A percentile compares a stretch with the other conserved stretches of the same genome.
Evolutionary conservation across 2,329 filamentous ascomycete species (phyloP).

Genomic region (Macrophomina phaseolina): DNA sequence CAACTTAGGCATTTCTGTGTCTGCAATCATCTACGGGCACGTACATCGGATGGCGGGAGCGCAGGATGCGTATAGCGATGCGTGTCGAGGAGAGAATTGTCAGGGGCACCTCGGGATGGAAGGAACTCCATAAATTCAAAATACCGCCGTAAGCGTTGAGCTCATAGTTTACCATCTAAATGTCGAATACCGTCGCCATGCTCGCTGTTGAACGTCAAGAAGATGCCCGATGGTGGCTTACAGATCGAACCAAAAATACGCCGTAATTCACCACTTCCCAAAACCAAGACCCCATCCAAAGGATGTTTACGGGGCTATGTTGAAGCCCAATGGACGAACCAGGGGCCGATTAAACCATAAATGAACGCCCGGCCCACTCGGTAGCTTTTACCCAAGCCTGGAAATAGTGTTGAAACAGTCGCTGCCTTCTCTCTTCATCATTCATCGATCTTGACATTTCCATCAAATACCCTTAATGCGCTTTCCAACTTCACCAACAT

Average conservation of each 20-base stretch:
- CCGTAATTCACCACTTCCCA: background rate
- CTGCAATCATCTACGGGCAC: too few relatives aligned
- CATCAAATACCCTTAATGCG: constrained; percentile 39
- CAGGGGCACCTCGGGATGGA: too few relatives aligned
- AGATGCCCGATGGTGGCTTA: background rate
- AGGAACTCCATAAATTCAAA: too few relatives aligned
- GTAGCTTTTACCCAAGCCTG: background rate
- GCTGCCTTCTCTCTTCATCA: background rate
- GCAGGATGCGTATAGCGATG: too few relatives aligned
- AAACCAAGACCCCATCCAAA: too few relatives aligned
- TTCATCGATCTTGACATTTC: background rate
- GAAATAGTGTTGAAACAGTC: background rate
- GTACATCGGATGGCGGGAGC: too few relatives aligned
- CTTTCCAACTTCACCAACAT: constrained; percentile 64
- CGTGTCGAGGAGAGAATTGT: too few relatives aligned
- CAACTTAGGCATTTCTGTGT: too few relatives aligned
- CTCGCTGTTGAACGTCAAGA: background rate
- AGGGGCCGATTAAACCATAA: too few relatives aligned
- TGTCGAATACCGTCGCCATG: background rate
- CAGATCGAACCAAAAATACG: background rate
- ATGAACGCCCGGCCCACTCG: background rate
- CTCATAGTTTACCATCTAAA: background rate
- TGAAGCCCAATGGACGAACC: too few relatives aligned
- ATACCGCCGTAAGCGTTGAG: background rate
- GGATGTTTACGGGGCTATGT: too few relatives aligned